Evolutionary conservation across 2,329 filamentous ascomycete species (phyloP), one percentile per base, ranked within the genome.

Genomic region (Diaporthe citrichinensis): DNA sequence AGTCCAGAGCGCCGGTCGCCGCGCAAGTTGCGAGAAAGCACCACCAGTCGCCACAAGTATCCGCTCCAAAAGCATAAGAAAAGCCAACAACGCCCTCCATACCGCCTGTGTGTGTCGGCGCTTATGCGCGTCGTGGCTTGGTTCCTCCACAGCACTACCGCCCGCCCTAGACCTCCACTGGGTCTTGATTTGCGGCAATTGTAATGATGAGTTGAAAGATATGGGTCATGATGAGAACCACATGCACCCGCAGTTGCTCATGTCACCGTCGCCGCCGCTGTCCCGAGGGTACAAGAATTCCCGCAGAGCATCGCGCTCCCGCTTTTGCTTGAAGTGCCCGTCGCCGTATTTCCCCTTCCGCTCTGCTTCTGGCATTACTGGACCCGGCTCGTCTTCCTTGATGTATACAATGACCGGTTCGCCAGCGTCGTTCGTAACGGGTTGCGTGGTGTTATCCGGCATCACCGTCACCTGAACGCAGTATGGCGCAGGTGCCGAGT

Each of bases 231-330:
- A 86, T 65, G 86, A 82, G 83, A 85, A 89, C 89, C 89, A 90
- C 78, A 89, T 84, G 77, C 89, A 91, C 12, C 87, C 88, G 73
- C 89, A 91, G 49, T 87, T 83, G 74, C 87, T 89, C 73, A 90
- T 82, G 67, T 88, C 85, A 31, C 80, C 76, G 34, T 76, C 77
- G 36, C 71, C 75, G 31, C 74, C 77, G 39, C 73, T 75, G 36
- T 78, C 79, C 39, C 81, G 78, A 20, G 76, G 55, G 31, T 71
- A 74, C 34, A 77, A 4, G 3, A 44, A 31, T 79, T 73, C 28
- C n/a, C 67, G 20, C 10, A 39, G n/a, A 34, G 25, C 69, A 69
- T 77, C 72, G 72, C 28, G 74, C 71, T 65, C 58, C 31, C 55
- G 53, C 69, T 69, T 69, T 25, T 23, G 15, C 49, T 39, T 68